Conservation (phyloP, 768 basidiomycete species). For the Leccinum uliginosum region DNA sequence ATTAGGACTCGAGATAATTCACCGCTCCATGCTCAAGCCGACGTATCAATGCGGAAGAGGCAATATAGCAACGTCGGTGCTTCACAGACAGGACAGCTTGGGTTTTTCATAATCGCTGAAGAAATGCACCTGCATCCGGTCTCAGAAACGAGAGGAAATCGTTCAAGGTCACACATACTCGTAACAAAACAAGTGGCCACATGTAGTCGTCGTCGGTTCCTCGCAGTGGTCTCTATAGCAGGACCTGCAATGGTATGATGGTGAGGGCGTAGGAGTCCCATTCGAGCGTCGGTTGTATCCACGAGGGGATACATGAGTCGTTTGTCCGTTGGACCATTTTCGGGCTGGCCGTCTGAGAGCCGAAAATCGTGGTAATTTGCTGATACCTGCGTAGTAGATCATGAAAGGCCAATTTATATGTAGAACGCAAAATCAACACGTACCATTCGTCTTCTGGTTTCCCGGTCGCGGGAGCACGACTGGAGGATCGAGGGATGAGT, state of each 20-base stretch:
- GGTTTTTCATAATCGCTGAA: conserved; percentile 40
- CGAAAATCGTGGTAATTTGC: conserved; percentile 30
- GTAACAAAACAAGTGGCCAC: conserved; percentile 63
- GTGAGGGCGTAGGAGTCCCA: conserved; percentile 1
- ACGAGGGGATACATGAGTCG: conserved; percentile 2
- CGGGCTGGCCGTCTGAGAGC: conserved; percentile 22
- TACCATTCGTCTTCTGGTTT: conserved; percentile 20
- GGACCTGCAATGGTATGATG: conserved; percentile 43
- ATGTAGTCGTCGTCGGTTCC: conserved; percentile 56
- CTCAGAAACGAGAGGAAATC: neutral
- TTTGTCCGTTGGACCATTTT: conserved; percentile 13
- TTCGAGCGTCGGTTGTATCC: conserved; percentile 9
- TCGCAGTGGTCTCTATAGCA: conserved; percentile 48
- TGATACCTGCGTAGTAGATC: conserved; percentile 16
- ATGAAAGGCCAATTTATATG: neutral
- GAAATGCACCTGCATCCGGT: conserved; percentile 46
- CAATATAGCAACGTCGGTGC: conserved; percentile 52
- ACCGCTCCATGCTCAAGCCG: conserved; percentile 10
- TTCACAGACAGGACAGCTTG: conserved; percentile 50
- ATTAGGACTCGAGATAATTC: neutral
- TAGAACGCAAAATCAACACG: neutral
- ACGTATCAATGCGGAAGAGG: conserved; percentile 48
- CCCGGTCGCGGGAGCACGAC: conserved; percentile 11
- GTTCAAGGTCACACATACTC: conserved; percentile 22
- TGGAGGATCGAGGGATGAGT: conserved; percentile 26